These are phyloP conservation scores for Trametes maxima DNA, from an alignment of 768 basidiomycete genomes.

Conservation along the genomic window DNA sequence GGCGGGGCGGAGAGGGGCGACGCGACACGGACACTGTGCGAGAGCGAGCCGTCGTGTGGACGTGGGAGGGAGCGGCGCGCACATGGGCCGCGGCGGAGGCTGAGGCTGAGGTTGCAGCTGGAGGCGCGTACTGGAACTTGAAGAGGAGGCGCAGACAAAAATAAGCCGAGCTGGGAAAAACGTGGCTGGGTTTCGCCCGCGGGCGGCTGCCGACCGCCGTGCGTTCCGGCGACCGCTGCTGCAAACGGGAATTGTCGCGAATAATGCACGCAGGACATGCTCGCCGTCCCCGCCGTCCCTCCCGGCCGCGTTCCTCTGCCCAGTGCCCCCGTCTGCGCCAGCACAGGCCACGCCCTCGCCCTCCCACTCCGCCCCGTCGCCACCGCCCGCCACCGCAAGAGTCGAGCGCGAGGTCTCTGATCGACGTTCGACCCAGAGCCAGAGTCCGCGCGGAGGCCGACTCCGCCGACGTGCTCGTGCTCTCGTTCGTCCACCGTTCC, in stretches of 20 bases:
- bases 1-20: neutral
- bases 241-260: no score
- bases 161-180: constrained; percentile 9
- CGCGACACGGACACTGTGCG: neutral
- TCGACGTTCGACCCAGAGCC: neutral
- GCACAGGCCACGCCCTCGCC: no score
- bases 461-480: neutral
- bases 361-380: no score
- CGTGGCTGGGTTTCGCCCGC: constrained; percentile 1
- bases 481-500: neutral
- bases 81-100: neutral
- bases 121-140: neutral
- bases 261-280: no score
- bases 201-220: neutral
- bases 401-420: neutral
- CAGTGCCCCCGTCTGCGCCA: no score
- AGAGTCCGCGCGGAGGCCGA: neutral
- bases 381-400: neutral
- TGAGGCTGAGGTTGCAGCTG: neutral
- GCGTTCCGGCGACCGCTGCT: neutral
- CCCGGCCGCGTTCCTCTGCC: no score
- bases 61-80: constrained; percentile 10
- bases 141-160: neutral
- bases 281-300: no score
- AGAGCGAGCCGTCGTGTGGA: constrained; percentile 7